Percentiles rank a stretch among this genome's conserved stretches.
phyloP scores from a whole-genome alignment of 352 stramenopile species.

The Globisporangium paddicum region DNA sequence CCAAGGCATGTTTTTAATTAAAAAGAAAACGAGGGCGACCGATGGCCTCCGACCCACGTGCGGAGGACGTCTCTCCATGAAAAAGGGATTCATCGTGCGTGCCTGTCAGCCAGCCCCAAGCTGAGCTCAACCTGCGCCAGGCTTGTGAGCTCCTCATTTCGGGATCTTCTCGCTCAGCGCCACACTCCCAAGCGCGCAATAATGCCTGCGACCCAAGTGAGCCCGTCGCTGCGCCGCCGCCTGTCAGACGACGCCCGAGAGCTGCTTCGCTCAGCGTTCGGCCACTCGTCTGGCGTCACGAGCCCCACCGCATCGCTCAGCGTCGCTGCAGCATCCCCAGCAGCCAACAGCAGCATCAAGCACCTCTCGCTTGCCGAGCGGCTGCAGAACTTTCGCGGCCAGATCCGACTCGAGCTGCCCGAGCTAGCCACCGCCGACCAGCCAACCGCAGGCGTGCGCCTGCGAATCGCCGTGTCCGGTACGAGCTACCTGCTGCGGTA shows the following conservation, averaged over 20 bases:
- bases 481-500: constrained; percentile 41
- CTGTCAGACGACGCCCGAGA: constrained; percentile 60
- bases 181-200: constrained; percentile 12
- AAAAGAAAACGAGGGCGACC: too few species aligned
- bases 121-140: too few species aligned
- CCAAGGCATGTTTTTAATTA: too few species aligned
- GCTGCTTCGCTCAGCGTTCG: constrained; percentile 36
- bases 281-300: background rate
- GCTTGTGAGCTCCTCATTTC: background rate
- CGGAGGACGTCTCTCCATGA: too few species aligned
- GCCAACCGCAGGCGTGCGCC: constrained; percentile 13
- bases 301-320: background rate
- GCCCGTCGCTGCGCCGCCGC: constrained; percentile 35
- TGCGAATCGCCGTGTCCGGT: constrained; percentile 29
- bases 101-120: too few species aligned
- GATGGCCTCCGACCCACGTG: too few species aligned
- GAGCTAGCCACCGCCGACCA: too few species aligned
- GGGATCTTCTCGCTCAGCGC: background rate
- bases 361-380: constrained; percentile 29
- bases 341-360: constrained; percentile 2
- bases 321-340: background rate
- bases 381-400: constrained; percentile 41
- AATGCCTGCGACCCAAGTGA: constrained; percentile 52
- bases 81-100: too few species aligned
- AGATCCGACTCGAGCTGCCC: constrained; percentile 35